These are phyloP conservation scores for Paramyrothecium sp. DNA, from an alignment of 2,329 filamentous ascomycete genomes.

Conservation along the genomic window DNA sequence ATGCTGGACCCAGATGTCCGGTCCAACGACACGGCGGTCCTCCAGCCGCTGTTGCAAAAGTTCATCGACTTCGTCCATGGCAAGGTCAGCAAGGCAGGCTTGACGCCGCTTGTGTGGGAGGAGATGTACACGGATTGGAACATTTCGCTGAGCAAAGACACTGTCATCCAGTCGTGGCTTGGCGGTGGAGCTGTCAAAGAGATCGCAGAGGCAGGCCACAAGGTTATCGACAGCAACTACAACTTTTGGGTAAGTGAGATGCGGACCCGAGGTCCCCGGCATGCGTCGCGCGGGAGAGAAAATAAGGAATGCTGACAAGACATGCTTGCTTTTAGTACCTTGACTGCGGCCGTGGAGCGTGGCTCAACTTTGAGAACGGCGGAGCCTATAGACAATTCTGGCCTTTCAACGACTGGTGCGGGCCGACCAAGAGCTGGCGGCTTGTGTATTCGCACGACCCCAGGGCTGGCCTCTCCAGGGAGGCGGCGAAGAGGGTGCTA, in stretches of 20 bases:
- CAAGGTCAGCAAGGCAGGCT: slow-evolving; percentile 59
- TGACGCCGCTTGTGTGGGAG: slow-evolving; percentile 83
- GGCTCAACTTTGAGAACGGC: slow-evolving; percentile 68
- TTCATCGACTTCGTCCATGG: slow-evolving; percentile 72
- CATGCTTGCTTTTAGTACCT: slow-evolving; percentile 57
- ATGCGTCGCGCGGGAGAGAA: neutral
- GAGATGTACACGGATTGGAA: slow-evolving; percentile 82
- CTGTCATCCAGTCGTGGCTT: slow-evolving; percentile 79
- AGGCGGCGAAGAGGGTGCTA: slow-evolving; percentile 65
- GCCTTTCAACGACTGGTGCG: slow-evolving; percentile 80
- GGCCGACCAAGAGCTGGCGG: slow-evolving; percentile 77
- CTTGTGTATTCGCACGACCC: slow-evolving; percentile 81
- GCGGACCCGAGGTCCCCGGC: neutral
- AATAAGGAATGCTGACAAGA: slow-evolving; percentile 13
- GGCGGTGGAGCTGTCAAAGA: slow-evolving; percentile 59
- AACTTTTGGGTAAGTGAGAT: slow-evolving; percentile 65
- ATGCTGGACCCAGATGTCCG: slow-evolving; percentile 69
- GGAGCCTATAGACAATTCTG: slow-evolving; percentile 50
- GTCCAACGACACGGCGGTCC: slow-evolving; percentile 61
- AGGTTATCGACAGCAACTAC: slow-evolving; percentile 73
- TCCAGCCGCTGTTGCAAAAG: slow-evolving; percentile 74
- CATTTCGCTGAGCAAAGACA: slow-evolving; percentile 66
- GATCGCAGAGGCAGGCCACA: slow-evolving; percentile 62
- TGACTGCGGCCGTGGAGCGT: slow-evolving; percentile 79
- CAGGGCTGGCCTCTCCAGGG: slow-evolving; percentile 57